Base-by-base conservation (phyloP, 345 rosid genomes). In the Kandelia obovata region DNA sequence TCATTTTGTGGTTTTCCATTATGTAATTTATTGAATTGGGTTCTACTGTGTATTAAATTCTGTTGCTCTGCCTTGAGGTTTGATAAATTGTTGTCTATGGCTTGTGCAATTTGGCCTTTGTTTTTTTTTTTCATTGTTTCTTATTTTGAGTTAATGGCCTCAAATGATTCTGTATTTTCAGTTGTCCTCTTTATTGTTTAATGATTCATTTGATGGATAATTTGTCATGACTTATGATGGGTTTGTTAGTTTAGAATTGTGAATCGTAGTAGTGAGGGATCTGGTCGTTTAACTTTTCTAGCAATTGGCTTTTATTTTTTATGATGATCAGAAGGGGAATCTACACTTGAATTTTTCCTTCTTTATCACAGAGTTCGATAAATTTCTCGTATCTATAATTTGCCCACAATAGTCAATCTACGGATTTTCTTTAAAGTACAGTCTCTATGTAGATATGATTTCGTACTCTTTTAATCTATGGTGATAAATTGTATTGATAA, bases 231-330 rank as follows among this genome's bases (percentile, higher is more conserved):
- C 37, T 34, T 31, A 47, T 61, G 75, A 55, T 74, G 46, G 65
- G 17, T 78, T 78, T 53, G 68, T 49, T 71, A 68, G 62, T 52
- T 75, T 79, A 71, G 56, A 51, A 69, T 73, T 68, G 59, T 67
- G 43, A 72, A 60, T 65, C 71, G 69, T 34, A 49, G 27, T 67
- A 21, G 17, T 27, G 17, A 63, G 68, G 74, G 84, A 82, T 81
- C 83, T 79, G 74, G 70, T 75, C 32, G 59, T 46, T 77, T 69
- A 61, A 31, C 58, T 76, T 73, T 62, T 55, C 20, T 16, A 63
- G 20, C 56, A 62, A 67, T 68, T 47, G 20, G 39, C 68, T 35
- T 47, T 64, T 64, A 13, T 49, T 30, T 62, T 63, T 4, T 25
- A 34, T 1, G 37, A 34, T 34, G 37, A 34, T 1, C 8, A 34